A percentile compares a stretch with the other conserved stretches of the same genome.
These are phyloP conservation scores for Wickerhamiella cacticola DNA, from an alignment of 805 yeast species.

Conservation along the genomic window DNA sequence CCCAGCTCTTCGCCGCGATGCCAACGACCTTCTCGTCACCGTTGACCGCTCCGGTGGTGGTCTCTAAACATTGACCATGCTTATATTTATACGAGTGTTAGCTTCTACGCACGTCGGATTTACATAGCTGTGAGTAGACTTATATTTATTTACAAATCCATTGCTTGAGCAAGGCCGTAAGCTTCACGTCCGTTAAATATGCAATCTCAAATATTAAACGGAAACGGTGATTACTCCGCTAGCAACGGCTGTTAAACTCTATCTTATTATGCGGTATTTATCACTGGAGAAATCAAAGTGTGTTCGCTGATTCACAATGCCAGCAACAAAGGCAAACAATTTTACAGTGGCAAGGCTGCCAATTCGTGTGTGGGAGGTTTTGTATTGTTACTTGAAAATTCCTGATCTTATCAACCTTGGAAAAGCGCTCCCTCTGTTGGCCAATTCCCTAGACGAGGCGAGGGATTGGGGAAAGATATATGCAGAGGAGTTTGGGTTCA, in stretches of 20 bases:
- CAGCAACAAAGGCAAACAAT: background rate
- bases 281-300: background rate
- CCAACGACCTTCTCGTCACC: constrained; percentile 26
- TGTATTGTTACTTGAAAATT: background rate
- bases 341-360: background rate
- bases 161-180: too few relatives aligned
- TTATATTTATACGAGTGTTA: background rate
- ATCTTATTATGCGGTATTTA: background rate
- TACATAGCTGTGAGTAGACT: background rate
- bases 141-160: too few relatives aligned
- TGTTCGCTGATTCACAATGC: background rate
- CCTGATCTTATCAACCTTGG: constrained; percentile 2
- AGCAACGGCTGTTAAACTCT: too few relatives aligned
- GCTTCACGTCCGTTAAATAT: too few relatives aligned
- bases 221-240: too few relatives aligned
- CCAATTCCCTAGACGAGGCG: background rate
- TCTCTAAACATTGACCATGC: constrained; percentile 17
- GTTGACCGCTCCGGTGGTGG: constrained; percentile 32
- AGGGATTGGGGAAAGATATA: background rate
- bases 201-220: too few relatives aligned
- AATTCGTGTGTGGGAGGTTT: background rate
- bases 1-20: constrained; percentile 25
- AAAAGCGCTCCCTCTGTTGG: background rate
- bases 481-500: background rate
- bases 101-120: background rate